Conservation (phyloP, 371 early-diverging fungal species). For the Chytridium lagenaria region DNA sequence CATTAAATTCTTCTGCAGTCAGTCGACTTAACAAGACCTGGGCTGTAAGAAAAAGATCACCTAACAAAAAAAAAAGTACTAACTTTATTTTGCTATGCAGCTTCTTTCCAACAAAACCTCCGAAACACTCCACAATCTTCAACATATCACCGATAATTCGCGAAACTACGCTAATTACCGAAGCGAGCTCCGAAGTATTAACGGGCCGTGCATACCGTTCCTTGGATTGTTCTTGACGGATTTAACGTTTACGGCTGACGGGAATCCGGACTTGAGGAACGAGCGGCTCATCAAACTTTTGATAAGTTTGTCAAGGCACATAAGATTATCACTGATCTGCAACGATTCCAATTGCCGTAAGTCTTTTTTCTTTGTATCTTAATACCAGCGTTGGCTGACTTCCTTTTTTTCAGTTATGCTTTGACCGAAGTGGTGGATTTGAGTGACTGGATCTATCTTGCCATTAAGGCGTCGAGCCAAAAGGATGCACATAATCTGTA, state of each 20-base stretch:
- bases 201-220: slow-evolving; percentile 19
- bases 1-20: slow-evolving; percentile 77
- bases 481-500: slow-evolving; percentile 40
- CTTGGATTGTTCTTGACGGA: slow-evolving; percentile 13
- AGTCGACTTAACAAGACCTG: slow-evolving; percentile 76
- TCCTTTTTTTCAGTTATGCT: neutral
- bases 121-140: slow-evolving; percentile 76
- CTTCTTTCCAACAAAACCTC: slow-evolving; percentile 27
- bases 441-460: slow-evolving; percentile 1
- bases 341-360: slow-evolving; percentile 81
- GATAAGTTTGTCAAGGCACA: slow-evolving; percentile 77
- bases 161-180: slow-evolving; percentile 83
- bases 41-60: slow-evolving; percentile 48
- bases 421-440: neutral
- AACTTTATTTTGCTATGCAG: slow-evolving; percentile 22
- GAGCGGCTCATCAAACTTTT: slow-evolving; percentile 77
- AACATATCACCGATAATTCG: slow-evolving; percentile 75
- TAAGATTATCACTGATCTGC: slow-evolving; percentile 73
- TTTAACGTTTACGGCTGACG: slow-evolving; percentile 17
- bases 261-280: slow-evolving; percentile 27
- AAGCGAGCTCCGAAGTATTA: slow-evolving; percentile 68
- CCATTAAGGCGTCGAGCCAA: slow-evolving; percentile 1
- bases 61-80: neutral
- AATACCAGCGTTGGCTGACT: neutral
- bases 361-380: slow-evolving; percentile 38